Evolutionary conservation across 2,329 filamentous ascomycete species (phyloP), one percentile per base, ranked within the genome.

Genomic region (Pseudogymnoascus sp.): DNA sequence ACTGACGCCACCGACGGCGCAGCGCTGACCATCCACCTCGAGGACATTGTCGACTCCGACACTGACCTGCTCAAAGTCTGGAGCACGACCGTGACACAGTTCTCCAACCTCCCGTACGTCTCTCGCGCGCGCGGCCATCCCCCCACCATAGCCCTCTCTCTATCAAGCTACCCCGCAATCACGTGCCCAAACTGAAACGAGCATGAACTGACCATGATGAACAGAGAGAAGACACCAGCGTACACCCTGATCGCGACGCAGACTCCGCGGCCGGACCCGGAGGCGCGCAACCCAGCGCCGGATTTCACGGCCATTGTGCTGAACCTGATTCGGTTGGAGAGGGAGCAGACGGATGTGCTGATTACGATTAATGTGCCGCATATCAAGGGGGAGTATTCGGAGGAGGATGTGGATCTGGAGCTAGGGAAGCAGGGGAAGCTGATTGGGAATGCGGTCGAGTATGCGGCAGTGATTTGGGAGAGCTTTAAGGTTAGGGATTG

Each of bases 311-410:
- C 84, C 41, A 86, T 94, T 63, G 83, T 92, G 66, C 79, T 96
- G 66, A 84, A 90, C 14, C 78, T 97, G 39, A 76, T 97, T 61
- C 82, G 93, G 14, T 79, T 97, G 53, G 87, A 87, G 73, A 81
- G 83, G 68, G 81, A 91, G 71, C 79, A 78, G 62, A 93, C 92
- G 1, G 93, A 97, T 74, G 76, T 97, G 38, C 77, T 96, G 53
- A 84, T 96, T 64, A 89, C 89, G 39, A 84, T 96, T 70, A 97
- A 96, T 74, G 89, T 96, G 57, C 93, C 92, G 28, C 88, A 94
- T 71, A 87, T 91, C 66, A 80, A 83, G 67, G 86, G 87, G 64
- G 84, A 89, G 72, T 91, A 91, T 71, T 79, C 86, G 68, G 83
- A 86, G 72, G 86, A 87, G 7, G 86, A 90, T 33, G 83, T 93